phyloP scores from a whole-genome alignment of 2,329 filamentous ascomycete species.

The Raffaelea deltoideospora region DNA sequence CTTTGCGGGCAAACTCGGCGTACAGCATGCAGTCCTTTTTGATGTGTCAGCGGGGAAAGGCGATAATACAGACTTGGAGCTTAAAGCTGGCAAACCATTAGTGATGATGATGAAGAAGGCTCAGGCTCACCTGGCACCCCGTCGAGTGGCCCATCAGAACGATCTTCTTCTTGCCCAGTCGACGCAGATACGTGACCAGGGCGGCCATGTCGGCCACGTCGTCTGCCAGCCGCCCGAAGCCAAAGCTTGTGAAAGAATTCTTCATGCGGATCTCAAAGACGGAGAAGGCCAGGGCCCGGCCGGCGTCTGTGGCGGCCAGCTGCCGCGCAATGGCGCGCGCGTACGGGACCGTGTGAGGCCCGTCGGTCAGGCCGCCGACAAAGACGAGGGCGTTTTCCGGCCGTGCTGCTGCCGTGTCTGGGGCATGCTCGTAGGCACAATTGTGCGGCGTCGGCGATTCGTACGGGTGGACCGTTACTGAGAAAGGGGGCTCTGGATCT shows the following conservation, averaged over 20 bases:
- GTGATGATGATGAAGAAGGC: not conserved
- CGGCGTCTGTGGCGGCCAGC: slow-evolving; percentile 20
- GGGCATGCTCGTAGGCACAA: slow-evolving; percentile 13
- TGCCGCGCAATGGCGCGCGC: slow-evolving; percentile 28
- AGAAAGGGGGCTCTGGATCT: slow-evolving; percentile 8
- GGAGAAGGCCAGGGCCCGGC: slow-evolving; percentile 26
- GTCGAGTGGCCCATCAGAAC: slow-evolving; percentile 45
- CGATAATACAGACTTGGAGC: too few species aligned
- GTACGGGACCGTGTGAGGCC: slow-evolving; percentile 50
- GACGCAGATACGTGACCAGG: slow-evolving; percentile 37
- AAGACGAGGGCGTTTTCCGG: slow-evolving; percentile 47
- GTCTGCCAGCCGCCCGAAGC: slow-evolving; percentile 30
- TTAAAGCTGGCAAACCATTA: too few species aligned
- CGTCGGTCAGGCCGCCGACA: slow-evolving; percentile 56
- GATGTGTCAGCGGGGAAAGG: not conserved
- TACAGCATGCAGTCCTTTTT: slow-evolving; percentile 42
- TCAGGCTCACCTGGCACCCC: slow-evolving; percentile 32
- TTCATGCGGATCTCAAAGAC: slow-evolving; percentile 41
- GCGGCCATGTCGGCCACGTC: slow-evolving; percentile 39
- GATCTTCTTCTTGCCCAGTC: slow-evolving; percentile 32
- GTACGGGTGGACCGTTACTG: slow-evolving; percentile 14
- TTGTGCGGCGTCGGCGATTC: slow-evolving; percentile 10
- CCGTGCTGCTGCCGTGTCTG: slow-evolving; percentile 3
- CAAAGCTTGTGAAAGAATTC: slow-evolving; percentile 38
- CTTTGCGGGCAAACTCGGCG: slow-evolving; percentile 24